phyloP scores from a whole-genome alignment of 164 flowering plant genomes.

The Hamamelis virginiana region DNA sequence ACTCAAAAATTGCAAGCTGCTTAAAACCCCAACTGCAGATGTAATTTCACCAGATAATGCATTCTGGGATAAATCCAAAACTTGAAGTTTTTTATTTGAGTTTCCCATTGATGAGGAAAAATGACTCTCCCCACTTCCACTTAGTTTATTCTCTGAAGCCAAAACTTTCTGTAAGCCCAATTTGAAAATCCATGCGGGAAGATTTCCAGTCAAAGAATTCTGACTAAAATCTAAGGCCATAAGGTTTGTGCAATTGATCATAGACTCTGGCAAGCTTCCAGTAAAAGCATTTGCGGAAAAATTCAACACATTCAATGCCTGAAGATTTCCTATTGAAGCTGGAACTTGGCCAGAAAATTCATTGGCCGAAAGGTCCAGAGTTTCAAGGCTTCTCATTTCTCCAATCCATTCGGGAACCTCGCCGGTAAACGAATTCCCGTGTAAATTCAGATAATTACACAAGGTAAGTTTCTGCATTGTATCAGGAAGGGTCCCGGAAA shows the following conservation, averaged over 20 bases:
- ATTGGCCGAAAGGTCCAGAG: conserved; percentile 77
- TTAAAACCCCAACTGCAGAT: conserved; percentile 42
- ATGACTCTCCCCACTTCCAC: conserved; percentile 28
- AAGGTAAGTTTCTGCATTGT: conserved; percentile 59
- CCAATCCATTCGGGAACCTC: conserved; percentile 79
- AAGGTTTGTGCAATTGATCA: conserved; percentile 50
- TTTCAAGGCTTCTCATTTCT: conserved; percentile 61
- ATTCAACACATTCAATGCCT: conserved; percentile 52
- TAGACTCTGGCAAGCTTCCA: conserved; percentile 69
- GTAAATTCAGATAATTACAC: conserved; percentile 56
- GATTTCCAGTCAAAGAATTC: conserved; percentile 53
- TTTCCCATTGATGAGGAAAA: conserved; percentile 17
- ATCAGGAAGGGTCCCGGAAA: conserved; percentile 66
- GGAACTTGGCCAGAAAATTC: conserved; percentile 70
- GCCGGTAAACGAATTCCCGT: conserved; percentile 54
- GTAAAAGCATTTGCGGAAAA: conserved; percentile 54
- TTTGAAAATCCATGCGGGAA: conserved; percentile 71
- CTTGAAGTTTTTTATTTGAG: conserved; percentile 33
- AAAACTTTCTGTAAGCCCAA: conserved; percentile 33
- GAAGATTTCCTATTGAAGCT: conserved; percentile 51
- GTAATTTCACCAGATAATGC: conserved; percentile 64
- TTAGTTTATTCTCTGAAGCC: conserved; percentile 30
- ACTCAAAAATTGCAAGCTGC: conserved; percentile 58
- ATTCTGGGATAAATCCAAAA: conserved; percentile 73
- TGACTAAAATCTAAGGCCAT: conserved; percentile 55